Conservation (phyloP, 768 basidiomycete genomes). For the Tremella fuciformis region DNA sequence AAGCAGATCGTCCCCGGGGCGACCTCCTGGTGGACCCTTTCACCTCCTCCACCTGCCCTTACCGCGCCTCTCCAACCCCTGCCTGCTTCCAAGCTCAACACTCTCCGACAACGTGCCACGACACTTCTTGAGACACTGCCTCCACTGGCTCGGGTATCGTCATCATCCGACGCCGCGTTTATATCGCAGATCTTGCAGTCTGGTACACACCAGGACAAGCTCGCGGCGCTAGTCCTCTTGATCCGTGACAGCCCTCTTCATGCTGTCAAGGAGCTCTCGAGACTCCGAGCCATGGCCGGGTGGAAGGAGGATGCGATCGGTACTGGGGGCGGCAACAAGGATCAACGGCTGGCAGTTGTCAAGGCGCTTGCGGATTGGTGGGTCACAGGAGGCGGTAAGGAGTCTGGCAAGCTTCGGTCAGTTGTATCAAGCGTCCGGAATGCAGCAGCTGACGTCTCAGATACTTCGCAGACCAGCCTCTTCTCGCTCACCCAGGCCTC, state of each 20-base stretch:
- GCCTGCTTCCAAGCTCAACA: conserved; percentile 39
- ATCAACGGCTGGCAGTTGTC: conserved; percentile 84
- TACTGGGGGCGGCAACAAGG: conserved; percentile 57
- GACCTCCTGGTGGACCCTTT: conserved; percentile 28
- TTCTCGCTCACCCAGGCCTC: conserved; percentile 59
- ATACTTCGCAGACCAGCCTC: conserved; percentile 85
- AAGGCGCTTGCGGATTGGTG: conserved; percentile 96
- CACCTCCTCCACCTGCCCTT: conserved; percentile 27
- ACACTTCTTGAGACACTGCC: conserved; percentile 24
- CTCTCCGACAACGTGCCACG: conserved; percentile 37
- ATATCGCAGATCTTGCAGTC: conserved; percentile 77
- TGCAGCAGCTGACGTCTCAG: conserved; percentile 53
- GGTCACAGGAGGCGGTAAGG: conserved; percentile 82
- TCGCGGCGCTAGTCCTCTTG: conserved; percentile 83
- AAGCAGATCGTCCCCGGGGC: conserved; percentile 25
- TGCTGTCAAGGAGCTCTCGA: conserved; percentile 75
- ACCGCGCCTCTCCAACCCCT: conserved; percentile 22
- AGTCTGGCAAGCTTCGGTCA: conserved; percentile 78
- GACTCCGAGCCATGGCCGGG: conserved; percentile 71
- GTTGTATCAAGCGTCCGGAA: conserved; percentile 40
- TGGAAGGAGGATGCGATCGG: conserved; percentile 63
- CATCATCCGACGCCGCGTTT: conserved; percentile 74
- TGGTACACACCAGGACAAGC: conserved; percentile 86
- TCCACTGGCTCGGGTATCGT: conserved; percentile 36
- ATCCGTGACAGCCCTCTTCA: conserved; percentile 85